phyloP scores from a whole-genome alignment of 306 rosid species.

The Quillaja saponaria region DNA sequence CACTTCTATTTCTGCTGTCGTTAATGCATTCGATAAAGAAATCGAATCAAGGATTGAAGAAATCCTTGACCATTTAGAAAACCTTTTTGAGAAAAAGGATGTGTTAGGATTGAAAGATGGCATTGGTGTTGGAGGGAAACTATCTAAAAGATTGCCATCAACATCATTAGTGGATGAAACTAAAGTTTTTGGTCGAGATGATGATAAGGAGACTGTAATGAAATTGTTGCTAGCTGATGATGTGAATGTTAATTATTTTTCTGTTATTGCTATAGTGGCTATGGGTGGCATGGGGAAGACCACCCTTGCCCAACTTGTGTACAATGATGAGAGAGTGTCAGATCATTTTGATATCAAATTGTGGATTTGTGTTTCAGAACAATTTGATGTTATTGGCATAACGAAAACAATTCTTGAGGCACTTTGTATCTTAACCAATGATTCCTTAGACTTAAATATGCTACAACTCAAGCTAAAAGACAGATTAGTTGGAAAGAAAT shows the following conservation, averaged over 20 bases:
- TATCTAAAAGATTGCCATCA: too few relatives aligned
- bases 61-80: too few relatives aligned
- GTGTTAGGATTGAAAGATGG: too few relatives aligned
- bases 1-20: too few relatives aligned
- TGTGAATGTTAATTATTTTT: not conserved
- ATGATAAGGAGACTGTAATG: not conserved
- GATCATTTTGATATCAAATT: not conserved
- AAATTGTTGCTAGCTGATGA: not conserved
- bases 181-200: too few relatives aligned
- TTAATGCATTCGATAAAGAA: too few relatives aligned
- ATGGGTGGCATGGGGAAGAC: not conserved
- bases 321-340: not conserved
- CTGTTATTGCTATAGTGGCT: not conserved
- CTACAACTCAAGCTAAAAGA: conserved; percentile 12
- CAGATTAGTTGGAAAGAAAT: conserved; percentile 7
- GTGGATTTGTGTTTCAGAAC: not conserved
- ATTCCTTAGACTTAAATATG: not conserved
- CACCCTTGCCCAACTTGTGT: not conserved
- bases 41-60: too few relatives aligned
- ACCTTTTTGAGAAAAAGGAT: too few relatives aligned
- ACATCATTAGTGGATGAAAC: too few relatives aligned
- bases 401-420: not conserved
- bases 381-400: not conserved
- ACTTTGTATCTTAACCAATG: not conserved
- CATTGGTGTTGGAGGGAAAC: too few relatives aligned